These are phyloP conservation scores for Anisogramma anomala DNA, from an alignment of 2,329 filamentous ascomycete species.

Conservation along the genomic window DNA sequence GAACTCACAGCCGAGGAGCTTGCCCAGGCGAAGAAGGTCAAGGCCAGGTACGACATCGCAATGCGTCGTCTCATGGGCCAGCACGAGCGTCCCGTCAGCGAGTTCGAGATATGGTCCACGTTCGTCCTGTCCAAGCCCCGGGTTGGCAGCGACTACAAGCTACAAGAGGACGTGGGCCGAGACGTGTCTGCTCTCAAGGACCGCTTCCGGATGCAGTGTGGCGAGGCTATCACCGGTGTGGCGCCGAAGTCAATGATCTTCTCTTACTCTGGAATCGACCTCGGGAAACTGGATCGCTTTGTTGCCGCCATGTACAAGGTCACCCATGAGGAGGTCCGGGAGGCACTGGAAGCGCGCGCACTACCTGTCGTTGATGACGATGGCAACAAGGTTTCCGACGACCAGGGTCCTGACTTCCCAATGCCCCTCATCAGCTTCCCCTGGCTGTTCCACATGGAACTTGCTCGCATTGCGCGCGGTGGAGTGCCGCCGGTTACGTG, in stretches of 20 bases:
- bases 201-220: constrained; percentile 56
- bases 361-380: constrained; percentile 10
- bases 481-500: not conserved
- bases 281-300: constrained; percentile 54
- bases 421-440: constrained; percentile 89
- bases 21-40: constrained; percentile 52
- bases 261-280: constrained; percentile 39
- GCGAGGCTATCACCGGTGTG: constrained; percentile 38
- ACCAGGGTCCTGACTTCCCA: constrained; percentile 20
- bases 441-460: constrained; percentile 70
- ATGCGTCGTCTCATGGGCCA: constrained; percentile 76
- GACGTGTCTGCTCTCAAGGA: constrained; percentile 56
- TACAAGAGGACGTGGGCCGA: constrained; percentile 68
- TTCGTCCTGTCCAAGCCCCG: constrained; percentile 69
- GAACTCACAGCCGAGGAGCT: constrained; percentile 43
- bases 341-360: constrained; percentile 38
- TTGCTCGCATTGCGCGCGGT: constrained; percentile 55
- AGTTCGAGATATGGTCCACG: constrained; percentile 85
- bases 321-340: constrained; percentile 58
- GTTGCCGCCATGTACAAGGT: constrained; percentile 81
- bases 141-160: constrained; percentile 68
- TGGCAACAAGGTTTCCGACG: constrained; percentile 23
- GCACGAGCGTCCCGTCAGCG: constrained; percentile 60
- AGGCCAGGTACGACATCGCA: constrained; percentile 64
- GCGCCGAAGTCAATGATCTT: not conserved